These are phyloP conservation scores for Glycine soja DNA, from an alignment of 306 rosid species.

Conservation along the genomic window DNA sequence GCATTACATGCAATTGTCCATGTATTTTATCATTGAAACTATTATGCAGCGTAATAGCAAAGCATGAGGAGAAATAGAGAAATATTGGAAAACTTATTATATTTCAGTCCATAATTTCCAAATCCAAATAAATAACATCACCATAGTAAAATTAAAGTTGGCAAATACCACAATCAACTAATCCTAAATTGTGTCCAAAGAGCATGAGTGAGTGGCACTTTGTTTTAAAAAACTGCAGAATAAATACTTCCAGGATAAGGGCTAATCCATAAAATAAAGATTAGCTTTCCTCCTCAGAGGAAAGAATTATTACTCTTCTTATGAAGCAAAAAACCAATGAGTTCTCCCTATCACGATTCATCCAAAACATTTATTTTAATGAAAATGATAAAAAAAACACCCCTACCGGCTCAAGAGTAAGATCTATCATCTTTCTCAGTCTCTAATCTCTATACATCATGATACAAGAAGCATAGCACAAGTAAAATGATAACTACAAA, in stretches of 20 bases:
- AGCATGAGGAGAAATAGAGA: not conserved
- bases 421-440: slow-evolving; percentile 16
- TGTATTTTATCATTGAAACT: slow-evolving; percentile 25
- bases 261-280: slow-evolving; percentile 13
- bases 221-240: slow-evolving; percentile 13
- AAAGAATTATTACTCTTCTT: slow-evolving; percentile 16
- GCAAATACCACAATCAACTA: slow-evolving; percentile 31
- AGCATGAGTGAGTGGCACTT: not conserved
- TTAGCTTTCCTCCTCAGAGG: not conserved
- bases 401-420: slow-evolving; percentile 32
- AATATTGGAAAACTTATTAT: slow-evolving; percentile 11
- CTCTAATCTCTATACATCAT: slow-evolving; percentile 12
- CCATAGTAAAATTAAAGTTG: not conserved
- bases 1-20: slow-evolving; percentile 39
- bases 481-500: slow-evolving; percentile 40
- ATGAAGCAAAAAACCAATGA: slow-evolving; percentile 21
- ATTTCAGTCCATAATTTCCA: slow-evolving; percentile 15
- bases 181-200: not conserved
- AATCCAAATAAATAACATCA: slow-evolving; percentile 8
- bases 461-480: slow-evolving; percentile 31
- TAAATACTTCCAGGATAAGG: slow-evolving; percentile 17
- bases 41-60: slow-evolving; percentile 10
- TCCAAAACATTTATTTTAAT: slow-evolving; percentile 23
- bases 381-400: slow-evolving; percentile 31
- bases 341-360: not conserved